These are phyloP conservation scores for Colletotrichum melonis DNA, from an alignment of 2,329 filamentous ascomycete genomes.

Conservation along the genomic window DNA sequence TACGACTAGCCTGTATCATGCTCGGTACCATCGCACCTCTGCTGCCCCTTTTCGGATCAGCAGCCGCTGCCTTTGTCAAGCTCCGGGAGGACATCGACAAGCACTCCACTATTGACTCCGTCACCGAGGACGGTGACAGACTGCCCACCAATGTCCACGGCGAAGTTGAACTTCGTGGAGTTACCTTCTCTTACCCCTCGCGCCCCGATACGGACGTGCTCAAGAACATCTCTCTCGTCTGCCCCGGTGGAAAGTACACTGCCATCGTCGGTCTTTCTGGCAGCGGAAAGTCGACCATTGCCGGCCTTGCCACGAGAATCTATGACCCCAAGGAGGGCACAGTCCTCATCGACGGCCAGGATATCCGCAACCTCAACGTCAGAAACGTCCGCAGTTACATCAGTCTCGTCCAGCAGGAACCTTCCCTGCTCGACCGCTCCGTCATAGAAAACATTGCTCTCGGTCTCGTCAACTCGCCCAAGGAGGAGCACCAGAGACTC, in stretches of 20 bases:
- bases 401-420: conserved; percentile 58
- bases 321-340: conserved; percentile 65
- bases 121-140: conserved; percentile 51
- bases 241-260: conserved; percentile 61
- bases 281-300: conserved; percentile 68
- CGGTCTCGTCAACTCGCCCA: conserved; percentile 57
- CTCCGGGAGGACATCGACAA: conserved; percentile 68
- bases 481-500: conserved; percentile 52
- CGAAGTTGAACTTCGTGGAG: conserved; percentile 56
- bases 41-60: conserved; percentile 69
- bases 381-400: conserved; percentile 53
- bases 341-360: conserved; percentile 59
- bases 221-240: conserved; percentile 57
- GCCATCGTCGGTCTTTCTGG: conserved; percentile 70
- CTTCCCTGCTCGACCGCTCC: conserved; percentile 56
- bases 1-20: conserved; percentile 64
- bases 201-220: conserved; percentile 55
- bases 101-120: conserved; percentile 56
- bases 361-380: conserved; percentile 61
- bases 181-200: conserved; percentile 58
- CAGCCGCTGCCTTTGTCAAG: conserved; percentile 68
- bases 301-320: conserved; percentile 65
- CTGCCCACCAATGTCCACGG: conserved; percentile 58
- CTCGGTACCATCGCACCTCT: conserved; percentile 73
- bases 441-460: conserved; percentile 64